Evolutionary conservation across 2,329 filamentous ascomycete species (phyloP).

Genomic region (Aureobasidium musti): DNA sequence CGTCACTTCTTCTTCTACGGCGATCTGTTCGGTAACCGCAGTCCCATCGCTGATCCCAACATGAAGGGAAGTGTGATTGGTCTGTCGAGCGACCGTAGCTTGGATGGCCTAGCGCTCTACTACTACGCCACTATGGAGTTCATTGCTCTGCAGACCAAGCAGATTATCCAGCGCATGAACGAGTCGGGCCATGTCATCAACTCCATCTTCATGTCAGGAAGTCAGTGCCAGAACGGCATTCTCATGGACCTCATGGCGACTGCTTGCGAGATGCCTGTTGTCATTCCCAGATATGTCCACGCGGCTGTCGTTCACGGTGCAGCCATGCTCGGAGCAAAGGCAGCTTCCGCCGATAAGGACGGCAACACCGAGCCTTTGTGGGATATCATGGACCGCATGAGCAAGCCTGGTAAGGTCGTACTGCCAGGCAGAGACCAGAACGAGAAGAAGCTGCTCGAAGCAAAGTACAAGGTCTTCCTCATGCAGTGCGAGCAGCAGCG

Average conservation of each 20-base stretch:
- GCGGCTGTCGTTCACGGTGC: constrained; percentile 97
- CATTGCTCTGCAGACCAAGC: constrained; percentile 92
- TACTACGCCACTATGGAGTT: constrained; percentile 99
- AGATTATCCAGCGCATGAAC: constrained; percentile 96
- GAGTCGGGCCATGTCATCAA: constrained; percentile 79
- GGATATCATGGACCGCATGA: constrained; percentile 98
- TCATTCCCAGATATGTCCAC: constrained; percentile 91
- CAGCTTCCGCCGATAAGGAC: constrained; percentile 76
- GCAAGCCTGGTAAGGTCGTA: constrained; percentile 85
- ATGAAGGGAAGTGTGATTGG: constrained; percentile 93
- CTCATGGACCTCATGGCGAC: constrained; percentile 91
- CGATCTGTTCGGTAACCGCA: constrained; percentile 95
- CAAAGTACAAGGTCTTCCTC: constrained; percentile 95
- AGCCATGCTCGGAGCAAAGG: constrained; percentile 96
- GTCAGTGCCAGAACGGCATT: constrained; percentile 93
- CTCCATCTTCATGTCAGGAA: constrained; percentile 98
- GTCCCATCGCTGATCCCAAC: constrained; percentile 84
- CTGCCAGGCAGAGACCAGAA: constrained; percentile 69
- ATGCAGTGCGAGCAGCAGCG: constrained; percentile 88
- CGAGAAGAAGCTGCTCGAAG: constrained; percentile 77
- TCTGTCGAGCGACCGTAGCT: constrained; percentile 79
- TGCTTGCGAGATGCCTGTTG: constrained; percentile 85
- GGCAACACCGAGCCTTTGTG: constrained; percentile 85
- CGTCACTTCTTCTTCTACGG: constrained; percentile 99
- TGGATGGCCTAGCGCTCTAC: constrained; percentile 83